Evolutionary conservation across 805 yeast genomes (phyloP), one percentile per base, ranked within the genome.

Genomic region (Suhomyces vadensis): DNA sequence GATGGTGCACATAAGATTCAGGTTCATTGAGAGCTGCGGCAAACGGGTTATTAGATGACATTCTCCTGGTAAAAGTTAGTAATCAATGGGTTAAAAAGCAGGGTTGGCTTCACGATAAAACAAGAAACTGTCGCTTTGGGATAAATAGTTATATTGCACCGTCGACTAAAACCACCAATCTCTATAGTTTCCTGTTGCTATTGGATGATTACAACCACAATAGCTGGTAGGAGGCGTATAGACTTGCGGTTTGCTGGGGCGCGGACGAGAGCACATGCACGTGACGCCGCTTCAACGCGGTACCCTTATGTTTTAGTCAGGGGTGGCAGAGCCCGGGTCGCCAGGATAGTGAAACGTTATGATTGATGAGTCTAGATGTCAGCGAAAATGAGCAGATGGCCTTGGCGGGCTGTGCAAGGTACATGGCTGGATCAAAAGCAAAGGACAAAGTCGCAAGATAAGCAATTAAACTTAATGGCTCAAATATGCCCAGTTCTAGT

Each of bases 41-140:
- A 54, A 78, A 79, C 6, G 83, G 83, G 51, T 78, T 79, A 55
- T 77, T 78, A 19, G 79, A 67, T 31, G 72, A 62, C 73, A 67
- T 69, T 54, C 54, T 58, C 26, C 43, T 39, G 37, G 24, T n/a
- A 14, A 8, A 29, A 29, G 33, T 29, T 29, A 35, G 26, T 22
- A 22, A 14, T 5, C 10, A 7, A 4, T 33, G 10, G 23, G 37
- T 17, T 5, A 11, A 27, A 7, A 27, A 11, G 11, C 31, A 13
- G 27, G 27, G 8, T 24, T 24, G 33, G 20, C 9, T 19, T 31
- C 20, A 31, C 21, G 14, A 31, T n/a, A n/a, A n/a, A n/a, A n/a
- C n/a, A n/a, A n/a, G n/a, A n/a, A n/a, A n/a, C n/a, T n/a, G n/a
- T n/a, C n/a, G n/a, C n/a, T n/a, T n/a, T n/a, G n/a, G n/a, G n/a